A percentile compares a stretch with the other conserved stretches of the same genome.
These are phyloP conservation scores for Penicillium nucicola DNA, from an alignment of 495 filamentous ascomycete species.

Conservation along the genomic window DNA sequence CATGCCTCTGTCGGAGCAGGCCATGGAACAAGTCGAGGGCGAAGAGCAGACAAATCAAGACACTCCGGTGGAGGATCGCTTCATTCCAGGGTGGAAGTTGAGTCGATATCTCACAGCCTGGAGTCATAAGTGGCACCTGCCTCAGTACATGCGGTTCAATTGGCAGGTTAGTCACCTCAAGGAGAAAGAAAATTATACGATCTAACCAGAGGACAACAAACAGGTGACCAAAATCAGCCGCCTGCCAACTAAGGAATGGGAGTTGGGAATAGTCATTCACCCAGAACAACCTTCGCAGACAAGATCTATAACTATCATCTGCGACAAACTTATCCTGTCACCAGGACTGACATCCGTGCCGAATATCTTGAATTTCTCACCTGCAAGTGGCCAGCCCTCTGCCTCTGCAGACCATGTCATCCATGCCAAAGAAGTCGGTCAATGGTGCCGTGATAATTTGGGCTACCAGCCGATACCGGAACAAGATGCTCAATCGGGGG, in stretches of 20 bases:
- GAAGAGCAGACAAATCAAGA: slow-evolving; percentile 44
- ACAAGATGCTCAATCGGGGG: too few relatives aligned
- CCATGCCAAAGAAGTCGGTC: slow-evolving; percentile 28
- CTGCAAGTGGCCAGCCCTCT: too few relatives aligned
- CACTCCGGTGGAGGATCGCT: too few relatives aligned
- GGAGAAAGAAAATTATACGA: too few relatives aligned
- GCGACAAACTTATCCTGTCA: slow-evolving; percentile 62
- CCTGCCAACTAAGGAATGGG: slow-evolving; percentile 24
- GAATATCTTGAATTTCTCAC: slow-evolving; percentile 39
- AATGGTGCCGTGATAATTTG: slow-evolving; percentile 27
- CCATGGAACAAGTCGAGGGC: slow-evolving; percentile 21
- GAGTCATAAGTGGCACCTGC: slow-evolving; percentile 54
- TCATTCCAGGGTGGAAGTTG: slow-evolving; percentile 62
- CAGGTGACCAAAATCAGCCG: slow-evolving; percentile 25
- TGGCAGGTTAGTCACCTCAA: slow-evolving; percentile 38
- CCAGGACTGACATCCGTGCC: slow-evolving; percentile 62
- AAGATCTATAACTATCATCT: slow-evolving; percentile 31
- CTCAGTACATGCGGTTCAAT: slow-evolving; percentile 49
- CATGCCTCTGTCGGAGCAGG: slow-evolving; percentile 51
- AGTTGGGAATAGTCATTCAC: slow-evolving; percentile 13
- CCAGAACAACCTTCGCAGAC: neutral
- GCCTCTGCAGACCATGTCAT: slow-evolving; percentile 40
- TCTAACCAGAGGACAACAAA: slow-evolving; percentile 1
- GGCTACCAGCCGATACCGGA: slow-evolving; percentile 19
- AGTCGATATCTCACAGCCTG: slow-evolving; percentile 60